phyloP scores from a whole-genome alignment of 2,329 filamentous ascomycete species.

The Cladobotryum mycophilum region DNA sequence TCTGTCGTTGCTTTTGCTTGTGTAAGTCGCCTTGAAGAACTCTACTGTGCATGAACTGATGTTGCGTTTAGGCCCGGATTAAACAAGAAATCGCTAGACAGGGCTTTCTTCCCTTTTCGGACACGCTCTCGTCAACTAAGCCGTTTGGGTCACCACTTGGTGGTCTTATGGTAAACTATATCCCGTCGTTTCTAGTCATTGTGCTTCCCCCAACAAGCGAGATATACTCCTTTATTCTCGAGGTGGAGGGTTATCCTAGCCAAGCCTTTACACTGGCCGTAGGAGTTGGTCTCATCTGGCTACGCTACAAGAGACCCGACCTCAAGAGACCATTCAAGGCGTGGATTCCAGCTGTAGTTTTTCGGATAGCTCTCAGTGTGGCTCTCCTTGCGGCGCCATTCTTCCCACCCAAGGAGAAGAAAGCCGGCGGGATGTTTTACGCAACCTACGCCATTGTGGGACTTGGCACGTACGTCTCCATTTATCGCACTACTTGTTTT shows the following conservation, averaged over 20 bases:
- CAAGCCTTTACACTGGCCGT: constrained; percentile 55
- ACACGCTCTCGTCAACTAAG: constrained; percentile 54
- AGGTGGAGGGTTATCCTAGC: constrained; percentile 63
- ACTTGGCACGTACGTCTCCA: constrained; percentile 42
- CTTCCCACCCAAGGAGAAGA: constrained; percentile 48
- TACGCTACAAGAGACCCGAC: constrained; percentile 54
- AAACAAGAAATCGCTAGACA: constrained; percentile 69
- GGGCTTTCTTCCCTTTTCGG: constrained; percentile 61
- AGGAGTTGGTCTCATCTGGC: constrained; percentile 51
- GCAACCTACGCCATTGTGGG: constrained; percentile 50
- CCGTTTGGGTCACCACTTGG: constrained; percentile 64
- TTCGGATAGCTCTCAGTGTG: constrained; percentile 48
- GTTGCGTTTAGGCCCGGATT: constrained; percentile 49
- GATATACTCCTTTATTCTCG: constrained; percentile 67
- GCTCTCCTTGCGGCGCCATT: constrained; percentile 56
- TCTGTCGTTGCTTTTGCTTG: constrained; percentile 65
- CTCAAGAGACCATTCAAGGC: constrained; percentile 59
- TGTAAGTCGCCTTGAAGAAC: constrained; percentile 34
- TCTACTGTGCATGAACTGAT: neutral
- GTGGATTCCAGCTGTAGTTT: constrained; percentile 53
- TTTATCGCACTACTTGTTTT: neutral
- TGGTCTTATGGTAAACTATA: constrained; percentile 61
- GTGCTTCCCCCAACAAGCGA: constrained; percentile 56
- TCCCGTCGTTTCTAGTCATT: constrained; percentile 63
- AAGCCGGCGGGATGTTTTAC: constrained; percentile 42